Evolutionary conservation across 257 asterid genomes (phyloP), one percentile per base, ranked within the genome.

Genomic region (Rehmannia glutinosa): DNA sequence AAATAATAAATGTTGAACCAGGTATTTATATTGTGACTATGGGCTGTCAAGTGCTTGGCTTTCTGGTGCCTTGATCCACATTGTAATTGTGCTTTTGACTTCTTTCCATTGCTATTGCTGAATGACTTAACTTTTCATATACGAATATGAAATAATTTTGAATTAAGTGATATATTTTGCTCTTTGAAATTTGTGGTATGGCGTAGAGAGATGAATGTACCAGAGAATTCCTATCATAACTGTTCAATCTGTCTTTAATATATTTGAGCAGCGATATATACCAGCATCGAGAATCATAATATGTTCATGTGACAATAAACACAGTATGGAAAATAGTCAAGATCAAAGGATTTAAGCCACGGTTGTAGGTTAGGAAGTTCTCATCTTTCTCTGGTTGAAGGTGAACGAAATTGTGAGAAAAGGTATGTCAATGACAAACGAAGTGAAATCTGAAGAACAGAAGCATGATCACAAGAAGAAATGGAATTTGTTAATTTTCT

Each of bases 1-100:
- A 60, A 76, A 76, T 80, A 66, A 73, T 87, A 72, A 82, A 84
- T 75, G 98, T 87, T 17, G 95, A 87, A 13, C 95, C 96, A 80
- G 98, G 98, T 89, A 77, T 69, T 19, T 35, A n/a, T 56, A 38
- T 8, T 49, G 33, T 69, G 13, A 51, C 19, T 35, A 19, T 30
- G 41, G 25, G 20, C 60, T 55, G 21, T 15, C 17, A 19, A 27
- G 39, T 13, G 25, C 17, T 32, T 24, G 30, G 53, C 49, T 19
- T 53, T 62, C 23, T 56, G n/a, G n/a, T n/a, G 57, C 47, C 17
- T 39, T 28, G 53, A 41, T 59, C 39, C n/a, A 6, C 11, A 24
- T 1, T 43, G 47, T 59, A 39, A 24, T 30, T 35, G 38, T 61
- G 57, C 35, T 43, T 59, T 46, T 41, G 38, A 58, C 46, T n/a